Percentiles rank a stretch among this genome's conserved stretches.
These are phyloP conservation scores for Dovyalis caffra DNA, from an alignment of 345 rosid species.

Conservation along the genomic window DNA sequence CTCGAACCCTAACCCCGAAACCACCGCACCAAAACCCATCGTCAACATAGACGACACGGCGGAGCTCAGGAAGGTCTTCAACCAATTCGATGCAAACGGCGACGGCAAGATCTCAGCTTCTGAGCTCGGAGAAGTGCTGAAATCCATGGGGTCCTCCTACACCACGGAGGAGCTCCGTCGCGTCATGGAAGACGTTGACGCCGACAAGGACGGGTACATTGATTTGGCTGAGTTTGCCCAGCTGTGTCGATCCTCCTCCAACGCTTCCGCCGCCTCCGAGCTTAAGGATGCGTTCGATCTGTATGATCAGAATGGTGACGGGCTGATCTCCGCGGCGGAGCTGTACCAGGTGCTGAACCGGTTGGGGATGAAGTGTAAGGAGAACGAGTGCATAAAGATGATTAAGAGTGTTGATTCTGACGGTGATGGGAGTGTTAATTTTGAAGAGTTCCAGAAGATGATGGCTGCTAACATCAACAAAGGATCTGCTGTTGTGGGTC, in stretches of 20 bases:
- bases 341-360: slow-evolving; percentile 65
- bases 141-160: slow-evolving; percentile 57
- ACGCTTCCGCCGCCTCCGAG: slow-evolving; percentile 39
- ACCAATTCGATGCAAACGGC: slow-evolving; percentile 76
- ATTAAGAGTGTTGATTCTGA: slow-evolving; percentile 71
- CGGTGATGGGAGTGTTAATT: slow-evolving; percentile 84
- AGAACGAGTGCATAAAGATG: slow-evolving; percentile 66
- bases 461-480: slow-evolving; percentile 31
- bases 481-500: not conserved
- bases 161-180: slow-evolving; percentile 45
- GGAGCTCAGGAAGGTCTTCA: slow-evolving; percentile 61
- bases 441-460: slow-evolving; percentile 78
- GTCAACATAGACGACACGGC: slow-evolving; percentile 13
- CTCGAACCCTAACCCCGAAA: not conserved
- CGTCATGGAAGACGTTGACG: slow-evolving; percentile 72
- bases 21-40: not conserved
- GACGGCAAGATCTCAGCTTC: slow-evolving; percentile 83
- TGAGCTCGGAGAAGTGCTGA: slow-evolving; percentile 66
- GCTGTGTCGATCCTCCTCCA: slow-evolving; percentile 52
- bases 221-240: slow-evolving; percentile 57
- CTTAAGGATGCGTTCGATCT: slow-evolving; percentile 87
- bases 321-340: slow-evolving; percentile 69
- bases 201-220: slow-evolving; percentile 75
- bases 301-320: slow-evolving; percentile 78
- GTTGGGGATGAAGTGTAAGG: slow-evolving; percentile 61